A percentile compares a stretch with the other conserved stretches of the same genome.
phyloP scores from a whole-genome alignment of 2,329 filamentous ascomycete species.

The Diplodia intermedia region DNA sequence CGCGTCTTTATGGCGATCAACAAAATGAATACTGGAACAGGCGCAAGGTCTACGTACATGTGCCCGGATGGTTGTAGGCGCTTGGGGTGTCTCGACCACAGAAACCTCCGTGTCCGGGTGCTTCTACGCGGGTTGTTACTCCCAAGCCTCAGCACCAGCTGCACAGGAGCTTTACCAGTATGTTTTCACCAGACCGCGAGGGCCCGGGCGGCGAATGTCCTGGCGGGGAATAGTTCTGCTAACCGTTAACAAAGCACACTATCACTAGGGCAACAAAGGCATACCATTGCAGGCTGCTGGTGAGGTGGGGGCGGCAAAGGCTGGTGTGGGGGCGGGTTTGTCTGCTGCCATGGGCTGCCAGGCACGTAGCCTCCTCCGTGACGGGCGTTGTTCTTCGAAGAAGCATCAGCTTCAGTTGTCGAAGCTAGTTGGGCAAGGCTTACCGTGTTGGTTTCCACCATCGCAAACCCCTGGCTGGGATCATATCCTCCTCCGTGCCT shows the following conservation, averaged over 20 bases:
- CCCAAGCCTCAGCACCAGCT: constrained; percentile 6
- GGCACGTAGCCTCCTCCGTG: constrained; percentile 29
- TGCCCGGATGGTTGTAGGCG: not conserved
- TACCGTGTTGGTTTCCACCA: constrained; percentile 1
- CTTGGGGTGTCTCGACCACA: not conserved
- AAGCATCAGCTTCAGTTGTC: not conserved
- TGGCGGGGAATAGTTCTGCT: not conserved
- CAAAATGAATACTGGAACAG: not conserved
- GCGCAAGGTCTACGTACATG: constrained; percentile 11
- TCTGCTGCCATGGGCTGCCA: not conserved
- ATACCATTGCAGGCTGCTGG: constrained; percentile 5
- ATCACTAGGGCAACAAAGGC: not conserved
- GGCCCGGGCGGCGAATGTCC: not conserved
- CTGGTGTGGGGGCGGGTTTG: not conserved
- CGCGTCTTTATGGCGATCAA: not conserved
- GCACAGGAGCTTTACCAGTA: constrained; percentile 21
- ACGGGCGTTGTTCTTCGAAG: not conserved
- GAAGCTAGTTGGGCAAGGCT: not conserved
- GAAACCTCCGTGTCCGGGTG: not conserved
- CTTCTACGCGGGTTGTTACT: not conserved
- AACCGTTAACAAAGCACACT: not conserved
- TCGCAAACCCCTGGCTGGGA: not conserved
- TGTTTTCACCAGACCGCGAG: not conserved
- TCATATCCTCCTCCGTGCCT: constrained; percentile 12
- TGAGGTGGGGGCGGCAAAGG: not conserved